Conservation (phyloP, 2,329 filamentous ascomycete species). For the Neonectria coccinea region DNA sequence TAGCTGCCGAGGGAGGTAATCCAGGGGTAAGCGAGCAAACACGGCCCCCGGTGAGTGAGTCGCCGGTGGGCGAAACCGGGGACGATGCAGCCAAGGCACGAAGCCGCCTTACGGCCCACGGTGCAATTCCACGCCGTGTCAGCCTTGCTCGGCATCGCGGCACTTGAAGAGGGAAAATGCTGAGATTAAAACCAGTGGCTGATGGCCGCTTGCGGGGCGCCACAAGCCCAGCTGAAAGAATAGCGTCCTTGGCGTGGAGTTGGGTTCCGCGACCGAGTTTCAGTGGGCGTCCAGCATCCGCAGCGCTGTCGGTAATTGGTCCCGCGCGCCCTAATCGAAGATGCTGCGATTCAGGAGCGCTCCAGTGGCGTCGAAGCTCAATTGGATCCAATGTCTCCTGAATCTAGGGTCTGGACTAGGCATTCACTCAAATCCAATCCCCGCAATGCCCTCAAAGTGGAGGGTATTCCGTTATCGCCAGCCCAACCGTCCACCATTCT, state of each 20-base stretch:
- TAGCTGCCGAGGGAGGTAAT: no score
- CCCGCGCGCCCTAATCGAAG: background rate
- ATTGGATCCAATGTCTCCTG: background rate
- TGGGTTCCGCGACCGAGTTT: conserved; percentile 8
- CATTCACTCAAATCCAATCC: background rate
- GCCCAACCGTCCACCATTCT: conserved; percentile 4
- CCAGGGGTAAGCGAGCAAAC: conserved; percentile 19
- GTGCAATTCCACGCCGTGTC: conserved; percentile 5
- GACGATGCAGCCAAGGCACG: background rate
- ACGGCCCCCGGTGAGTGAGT: conserved; percentile 5
- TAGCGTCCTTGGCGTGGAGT: conserved; percentile 35
- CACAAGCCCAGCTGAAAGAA: conserved; percentile 42
- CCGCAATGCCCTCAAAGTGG: background rate
- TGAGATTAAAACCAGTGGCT: conserved; percentile 19
- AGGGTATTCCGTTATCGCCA: background rate
- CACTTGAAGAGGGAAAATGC: conserved; percentile 1
- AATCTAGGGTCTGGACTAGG: background rate
- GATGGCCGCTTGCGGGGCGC: conserved; percentile 23
- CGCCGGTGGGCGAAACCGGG: background rate
- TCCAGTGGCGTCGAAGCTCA: background rate
- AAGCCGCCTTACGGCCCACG: conserved; percentile 5
- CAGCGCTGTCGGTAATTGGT: conserved; percentile 5
- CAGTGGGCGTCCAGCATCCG: conserved; percentile 12
- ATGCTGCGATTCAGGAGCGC: background rate
- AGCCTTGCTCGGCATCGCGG: conserved; percentile 14